Base-by-base conservation (phyloP, 495 filamentous ascomycete species). In the Penicillium nucicola region DNA sequence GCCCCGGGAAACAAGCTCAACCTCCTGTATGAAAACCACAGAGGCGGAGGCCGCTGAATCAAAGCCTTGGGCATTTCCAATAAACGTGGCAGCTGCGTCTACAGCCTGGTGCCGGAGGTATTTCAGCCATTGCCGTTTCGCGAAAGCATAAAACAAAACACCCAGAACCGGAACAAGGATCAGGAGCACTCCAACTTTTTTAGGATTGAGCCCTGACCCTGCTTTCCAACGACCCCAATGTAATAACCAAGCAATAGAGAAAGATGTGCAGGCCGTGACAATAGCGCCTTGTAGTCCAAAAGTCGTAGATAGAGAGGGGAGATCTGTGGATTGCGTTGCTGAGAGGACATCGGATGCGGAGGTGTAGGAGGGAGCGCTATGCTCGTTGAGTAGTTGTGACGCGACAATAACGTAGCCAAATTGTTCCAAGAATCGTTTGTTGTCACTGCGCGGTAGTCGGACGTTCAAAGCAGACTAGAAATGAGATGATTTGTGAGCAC, bases 321-420 rank as follows among this genome's bases (percentile, higher is more conserved):
- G 61, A 5, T 70, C 68, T 18, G 65, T 38, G 7, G 64, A 56
- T 22, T 60, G 66, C 8, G 66, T 62, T 48, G 62, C 62, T 13
- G 74, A 65, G 7, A 65, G 48, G 13, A 74, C 67, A 45, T 73
- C 67, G 25, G 68, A 56, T 18, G 75, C 67, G n/a, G 71, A 71
- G 10, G 69, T 70, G 54, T 76, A 76, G 33, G 67, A 72, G 18
- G 71, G 70, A 18, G 75, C 74, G 44, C 71, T 77, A 58, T 79
- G 83, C 44, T 89, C 85, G 56, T 79, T 88, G 44, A 98, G 74
- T 17, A 98, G 79, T 61, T 95, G 93, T 33, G 93, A 98, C 22
- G 92, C 91, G 42, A 97, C 85, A 52, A 98, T 92, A 28, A 91
- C 86, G 64, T 97, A 97, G 19, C 93, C 87, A 48, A 97, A 97